Percentiles rank a stretch among this genome's conserved stretches.
Evolutionary conservation across 768 basidiomycete species (phyloP).

Genomic region (Trametes villosa): DNA sequence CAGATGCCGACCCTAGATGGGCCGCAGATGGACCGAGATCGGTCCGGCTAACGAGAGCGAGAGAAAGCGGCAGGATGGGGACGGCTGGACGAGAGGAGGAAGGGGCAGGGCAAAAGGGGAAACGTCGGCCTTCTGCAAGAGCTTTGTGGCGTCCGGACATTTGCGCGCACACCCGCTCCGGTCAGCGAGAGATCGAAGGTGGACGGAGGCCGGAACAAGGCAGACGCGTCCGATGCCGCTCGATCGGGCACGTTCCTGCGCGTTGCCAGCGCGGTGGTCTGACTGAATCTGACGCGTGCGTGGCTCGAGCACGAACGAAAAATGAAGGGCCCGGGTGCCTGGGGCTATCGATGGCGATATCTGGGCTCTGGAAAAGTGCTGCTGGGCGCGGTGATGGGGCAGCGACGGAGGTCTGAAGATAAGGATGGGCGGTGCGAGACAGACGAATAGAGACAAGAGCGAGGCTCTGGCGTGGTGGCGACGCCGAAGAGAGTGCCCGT

Average conservation of each 20-base stretch:
- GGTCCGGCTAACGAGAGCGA: too few relatives aligned
- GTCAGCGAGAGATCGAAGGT: too few relatives aligned
- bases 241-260: not conserved
- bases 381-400: not conserved
- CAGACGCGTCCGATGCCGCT: not conserved
- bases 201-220: not conserved
- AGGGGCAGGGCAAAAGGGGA: slow-evolving; percentile 13
- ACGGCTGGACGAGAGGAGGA: not conserved
- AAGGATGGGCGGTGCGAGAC: slow-evolving; percentile 3
- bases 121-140: slow-evolving; percentile 14
- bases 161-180: not conserved
- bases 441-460: not conserved
- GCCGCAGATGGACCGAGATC: slow-evolving; percentile 25
- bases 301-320: too few relatives aligned
- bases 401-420: not conserved
- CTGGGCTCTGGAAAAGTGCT: not conserved
- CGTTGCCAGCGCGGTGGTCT: not conserved
- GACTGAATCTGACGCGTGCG: too few relatives aligned
- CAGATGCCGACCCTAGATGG: not conserved
- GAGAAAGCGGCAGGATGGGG: too few relatives aligned
- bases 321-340: slow-evolving; percentile 1
- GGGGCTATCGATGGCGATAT: slow-evolving; percentile 7
- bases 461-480: not conserved
- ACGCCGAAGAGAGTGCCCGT: not conserved
- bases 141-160: slow-evolving; percentile 23